Base-by-base conservation (phyloP, 2,329 filamentous ascomycete genomes). In the Cryphonectria radicalis region DNA sequence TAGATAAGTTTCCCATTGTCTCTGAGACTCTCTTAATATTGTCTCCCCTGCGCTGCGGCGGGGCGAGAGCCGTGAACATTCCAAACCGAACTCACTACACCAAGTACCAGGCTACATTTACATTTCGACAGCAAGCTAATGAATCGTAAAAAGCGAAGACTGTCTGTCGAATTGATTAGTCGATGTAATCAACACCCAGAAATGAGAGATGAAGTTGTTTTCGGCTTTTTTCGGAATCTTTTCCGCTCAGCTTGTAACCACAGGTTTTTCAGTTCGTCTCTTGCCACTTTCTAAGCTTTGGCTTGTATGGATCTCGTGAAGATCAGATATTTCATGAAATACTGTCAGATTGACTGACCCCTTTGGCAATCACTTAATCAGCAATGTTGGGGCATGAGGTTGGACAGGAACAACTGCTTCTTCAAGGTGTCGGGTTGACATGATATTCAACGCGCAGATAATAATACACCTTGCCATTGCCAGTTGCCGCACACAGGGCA, bases 1-100 rank as follows among this genome's bases (percentile, higher is more conserved):
- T 42, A 32, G 22, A 57, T 42, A 50, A 28, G 60, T 53, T 66
- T 68, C 42, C 22, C 35, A 73, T 73, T 73, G 67, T 73, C n/a
- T 40, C 19, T 13, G 35, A 40, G n/a, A 59, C 28, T 28, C 17
- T n/a, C 22, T 70, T 73, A 32, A n/a, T 35, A 73, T 73, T 73
- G 72, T 73, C 28, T 43, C 63, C 42, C 28, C 35, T 60, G 42
- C 40, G 35, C 32, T 40, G 13, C 5, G 35, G 13, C 4, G 19
- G 35, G 32, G 40, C 46, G 46, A 50, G 19, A 50, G 46, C 46
- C 46, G 11, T 25, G 42, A 2, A 28, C 42, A 25, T 42, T 17
- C 64, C 22, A 66, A 66, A 28, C 1, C 19, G 17, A 40, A 40
- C 22, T 40, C 35, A n/a, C 59, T 37, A 7, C 32, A 40, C 35